Conservation (phyloP, 106 monocot genomes). For the Phalaenopsis equestris region DNA sequence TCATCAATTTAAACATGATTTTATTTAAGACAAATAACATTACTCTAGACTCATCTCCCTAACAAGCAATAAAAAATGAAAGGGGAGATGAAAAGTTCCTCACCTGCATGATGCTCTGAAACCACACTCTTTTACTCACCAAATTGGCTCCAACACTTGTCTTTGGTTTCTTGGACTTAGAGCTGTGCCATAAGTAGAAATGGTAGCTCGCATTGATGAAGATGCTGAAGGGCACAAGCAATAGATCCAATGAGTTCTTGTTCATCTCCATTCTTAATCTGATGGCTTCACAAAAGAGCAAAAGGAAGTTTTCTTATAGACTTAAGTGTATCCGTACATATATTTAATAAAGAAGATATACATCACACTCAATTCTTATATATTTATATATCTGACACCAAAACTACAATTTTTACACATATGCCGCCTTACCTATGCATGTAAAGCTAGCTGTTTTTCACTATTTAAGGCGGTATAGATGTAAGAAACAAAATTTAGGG, state of each 20-base stretch:
- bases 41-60: no score
- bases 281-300: not conserved
- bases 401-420: no score
- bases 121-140: not conserved
- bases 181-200: not conserved
- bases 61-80: no score
- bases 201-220: constrained; percentile 2
- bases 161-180: not conserved
- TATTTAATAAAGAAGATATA: not conserved
- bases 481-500: no score
- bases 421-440: no score
- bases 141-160: not conserved
- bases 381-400: no score
- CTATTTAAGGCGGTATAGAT: no score
- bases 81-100: not conserved
- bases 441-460: no score
- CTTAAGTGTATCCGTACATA: not conserved
- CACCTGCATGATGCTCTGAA: not conserved
- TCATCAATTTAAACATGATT: no score
- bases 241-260: not conserved
- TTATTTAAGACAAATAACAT: no score
- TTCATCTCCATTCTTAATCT: not conserved
- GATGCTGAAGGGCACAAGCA: constrained; percentile 1
- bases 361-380: no score
- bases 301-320: not conserved